A percentile compares a stretch with the other conserved stretches of the same genome.
phyloP scores from a whole-genome alignment of 768 basidiomycete genomes.

The Suillus americanus region DNA sequence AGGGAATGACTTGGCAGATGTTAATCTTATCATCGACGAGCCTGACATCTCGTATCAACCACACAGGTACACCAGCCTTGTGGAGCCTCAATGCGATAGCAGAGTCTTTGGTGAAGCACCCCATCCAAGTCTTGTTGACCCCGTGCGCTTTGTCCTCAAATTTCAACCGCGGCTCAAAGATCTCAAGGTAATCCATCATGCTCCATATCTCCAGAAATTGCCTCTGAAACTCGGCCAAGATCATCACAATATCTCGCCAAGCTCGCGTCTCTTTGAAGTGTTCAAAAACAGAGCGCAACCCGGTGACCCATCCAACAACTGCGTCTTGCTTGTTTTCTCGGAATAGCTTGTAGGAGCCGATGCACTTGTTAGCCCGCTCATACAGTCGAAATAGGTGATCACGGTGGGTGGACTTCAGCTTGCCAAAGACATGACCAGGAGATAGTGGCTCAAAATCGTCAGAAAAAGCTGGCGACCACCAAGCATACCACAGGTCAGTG shows the following conservation, averaged over 20 bases:
- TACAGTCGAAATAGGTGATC: not conserved
- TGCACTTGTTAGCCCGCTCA: not conserved
- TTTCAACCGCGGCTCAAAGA: not conserved
- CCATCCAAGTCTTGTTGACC: conserved; percentile 4
- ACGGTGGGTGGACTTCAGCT: not conserved
- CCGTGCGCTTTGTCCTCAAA: not conserved
- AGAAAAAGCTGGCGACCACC: not conserved
- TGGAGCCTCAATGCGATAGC: not conserved
- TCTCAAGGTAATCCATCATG: not conserved
- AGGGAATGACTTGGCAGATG: not conserved
- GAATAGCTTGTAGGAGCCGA: not conserved
- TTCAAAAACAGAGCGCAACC: not conserved
- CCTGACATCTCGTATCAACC: not conserved
- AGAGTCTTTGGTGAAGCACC: not conserved
- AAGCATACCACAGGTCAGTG: not conserved
- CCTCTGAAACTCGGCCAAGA: conserved; percentile 1
- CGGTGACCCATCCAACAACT: not conserved
- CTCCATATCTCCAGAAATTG: not conserved
- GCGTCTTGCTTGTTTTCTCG: not conserved
- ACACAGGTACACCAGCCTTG: conserved; percentile 1
- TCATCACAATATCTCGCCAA: not conserved
- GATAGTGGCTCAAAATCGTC: not conserved
- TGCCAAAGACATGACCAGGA: not conserved
- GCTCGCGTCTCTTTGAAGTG: not conserved
- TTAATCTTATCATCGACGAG: not conserved